Conservation (phyloP, 108 stramenopile species). For the Conticribra guillardii region DNA sequence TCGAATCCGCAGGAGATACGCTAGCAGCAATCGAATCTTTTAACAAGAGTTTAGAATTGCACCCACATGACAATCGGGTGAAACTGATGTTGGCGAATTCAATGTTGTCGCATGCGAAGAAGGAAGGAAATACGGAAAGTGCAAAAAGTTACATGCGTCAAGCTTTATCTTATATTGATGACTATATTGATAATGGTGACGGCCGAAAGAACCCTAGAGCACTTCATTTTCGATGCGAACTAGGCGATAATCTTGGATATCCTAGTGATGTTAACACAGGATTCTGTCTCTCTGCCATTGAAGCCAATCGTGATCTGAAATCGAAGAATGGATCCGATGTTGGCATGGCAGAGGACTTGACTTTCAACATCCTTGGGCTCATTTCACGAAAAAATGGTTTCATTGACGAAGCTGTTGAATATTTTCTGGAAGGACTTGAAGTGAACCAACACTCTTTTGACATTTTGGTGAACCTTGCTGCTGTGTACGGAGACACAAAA, state of each 20-base stretch:
- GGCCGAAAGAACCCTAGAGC: neutral
- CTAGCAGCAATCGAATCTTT: constrained; percentile 8
- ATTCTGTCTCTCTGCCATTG: neutral
- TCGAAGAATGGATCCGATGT: neutral
- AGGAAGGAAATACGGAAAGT: neutral
- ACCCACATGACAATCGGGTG: neutral
- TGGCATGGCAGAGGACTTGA: neutral
- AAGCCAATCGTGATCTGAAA: neutral
- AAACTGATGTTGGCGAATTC: constrained; percentile 2
- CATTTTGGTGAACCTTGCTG: constrained; percentile 8
- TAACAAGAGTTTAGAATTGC: neutral
- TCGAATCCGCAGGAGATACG: neutral
- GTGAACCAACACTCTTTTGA: neutral
- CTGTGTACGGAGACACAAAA: neutral
- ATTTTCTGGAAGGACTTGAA: constrained; percentile 8
- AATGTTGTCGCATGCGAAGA: neutral
- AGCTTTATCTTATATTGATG: constrained; percentile 1
- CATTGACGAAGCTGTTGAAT: neutral
- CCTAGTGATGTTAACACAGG: neutral
- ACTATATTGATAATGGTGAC: neutral
- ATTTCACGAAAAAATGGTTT: neutral
- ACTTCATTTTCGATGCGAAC: constrained; percentile 3
- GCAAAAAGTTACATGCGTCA: neutral
- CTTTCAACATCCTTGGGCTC: constrained; percentile 6
- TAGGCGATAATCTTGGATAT: neutral